Conservation (phyloP, 768 basidiomycete genomes). For the Daedaleopsis sinensis region DNA sequence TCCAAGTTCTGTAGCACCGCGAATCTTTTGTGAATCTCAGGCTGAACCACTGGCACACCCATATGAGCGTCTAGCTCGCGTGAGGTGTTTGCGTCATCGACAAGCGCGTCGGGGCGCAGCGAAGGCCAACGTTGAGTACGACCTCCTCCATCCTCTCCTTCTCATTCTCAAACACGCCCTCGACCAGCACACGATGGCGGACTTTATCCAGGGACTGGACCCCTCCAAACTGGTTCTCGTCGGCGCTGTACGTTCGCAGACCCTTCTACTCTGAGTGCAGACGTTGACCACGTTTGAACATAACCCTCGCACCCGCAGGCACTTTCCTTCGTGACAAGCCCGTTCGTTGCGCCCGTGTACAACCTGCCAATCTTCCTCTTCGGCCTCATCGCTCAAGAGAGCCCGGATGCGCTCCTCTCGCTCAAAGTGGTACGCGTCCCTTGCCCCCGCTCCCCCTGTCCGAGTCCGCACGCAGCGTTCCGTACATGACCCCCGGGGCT, state of each 20-base stretch:
- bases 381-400: slow-evolving; percentile 74
- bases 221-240: slow-evolving; percentile 67
- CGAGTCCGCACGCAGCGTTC: too few species aligned
- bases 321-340: slow-evolving; percentile 59
- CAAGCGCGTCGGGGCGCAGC: too few species aligned
- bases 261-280: not conserved
- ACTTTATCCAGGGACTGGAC: slow-evolving; percentile 73
- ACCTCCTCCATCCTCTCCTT: slow-evolving; percentile 1
- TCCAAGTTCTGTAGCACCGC: too few species aligned
- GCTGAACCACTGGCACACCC: too few species aligned
- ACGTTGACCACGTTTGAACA: not conserved
- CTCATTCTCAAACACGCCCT: not conserved
- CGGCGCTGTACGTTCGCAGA: slow-evolving; percentile 53
- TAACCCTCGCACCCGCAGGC: slow-evolving; percentile 44
- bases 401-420: slow-evolving; percentile 62
- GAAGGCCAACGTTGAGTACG: not conserved
- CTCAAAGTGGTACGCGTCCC: slow-evolving; percentile 57
- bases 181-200: slow-evolving; percentile 43
- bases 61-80: not conserved
- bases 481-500: not conserved
- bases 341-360: slow-evolving; percentile 65
- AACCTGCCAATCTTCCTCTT: slow-evolving; percentile 86
- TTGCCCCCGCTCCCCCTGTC: not conserved
- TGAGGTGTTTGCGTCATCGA: too few species aligned
- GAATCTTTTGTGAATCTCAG: too few species aligned